Evolutionary conservation across 345 rosid species (phyloP), one percentile per base, ranked within the genome.

Genomic region (Citrus maxima): DNA sequence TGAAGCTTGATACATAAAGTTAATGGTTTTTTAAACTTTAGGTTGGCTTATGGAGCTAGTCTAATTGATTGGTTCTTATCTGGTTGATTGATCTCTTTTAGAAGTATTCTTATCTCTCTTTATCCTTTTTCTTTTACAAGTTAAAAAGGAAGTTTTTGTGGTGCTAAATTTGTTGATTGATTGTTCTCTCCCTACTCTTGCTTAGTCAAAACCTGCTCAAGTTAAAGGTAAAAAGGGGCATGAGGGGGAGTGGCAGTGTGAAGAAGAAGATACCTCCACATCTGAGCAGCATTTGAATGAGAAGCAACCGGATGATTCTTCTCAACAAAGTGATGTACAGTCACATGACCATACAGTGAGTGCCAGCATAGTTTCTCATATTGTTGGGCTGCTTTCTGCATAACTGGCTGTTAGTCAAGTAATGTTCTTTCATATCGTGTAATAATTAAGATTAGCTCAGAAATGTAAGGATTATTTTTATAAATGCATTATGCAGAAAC

Each of bases 211-310:
- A 83, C 84, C 91, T 62, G 84, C 80, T 54, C 92, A 90, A 82
- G 88, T 85, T 65, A 82, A 89, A 75, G 93, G 88, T 27, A 97
- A 82, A 87, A 97, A 91, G 77, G 94, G 92, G 60, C 88, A 87
- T 79, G 98, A 93, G 74, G 93, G 82, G 74, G 95, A 90, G 84
- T 94, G 88, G 76, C 85, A 87, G 14, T 82, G 79, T 79, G 98
- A 93, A 77, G 98, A 94, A 87, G 95, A 93, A 72, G 98, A 92
- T 82, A 85, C 89, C 79, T 90, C 90, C 24, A 83, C 88, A 38
- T 84, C 97, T 1, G 96, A 94, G 88, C 92, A 90, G 79, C 89
- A 82, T 58, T 77, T 77, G 2, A 81, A 54, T 81, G 96, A 89
- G 82, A 93, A 88, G 77, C 95, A 73, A 25, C 18, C 77, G 22